phyloP scores from a whole-genome alignment of 2,329 filamentous ascomycete genomes.

The Hypoxylon sp. region DNA sequence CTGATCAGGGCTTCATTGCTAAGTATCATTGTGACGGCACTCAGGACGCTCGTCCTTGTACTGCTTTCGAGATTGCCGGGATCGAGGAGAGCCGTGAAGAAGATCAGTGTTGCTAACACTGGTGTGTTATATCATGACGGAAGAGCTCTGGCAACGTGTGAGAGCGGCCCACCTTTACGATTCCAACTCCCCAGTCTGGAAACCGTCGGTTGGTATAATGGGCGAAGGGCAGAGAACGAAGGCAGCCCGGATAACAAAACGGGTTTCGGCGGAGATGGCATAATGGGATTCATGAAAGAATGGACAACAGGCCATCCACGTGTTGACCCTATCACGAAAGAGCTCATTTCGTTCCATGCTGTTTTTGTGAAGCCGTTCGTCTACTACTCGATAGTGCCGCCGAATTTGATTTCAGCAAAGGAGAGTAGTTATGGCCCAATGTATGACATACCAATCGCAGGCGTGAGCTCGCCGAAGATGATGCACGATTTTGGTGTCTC shows the following conservation, averaged over 20 bases:
- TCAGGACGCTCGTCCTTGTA: conserved; percentile 71
- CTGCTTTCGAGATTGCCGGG: conserved; percentile 71
- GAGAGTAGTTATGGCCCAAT: conserved; percentile 49
- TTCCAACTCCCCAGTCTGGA: conserved; percentile 74
- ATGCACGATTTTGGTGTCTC: conserved; percentile 85
- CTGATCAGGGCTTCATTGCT: conserved; percentile 72
- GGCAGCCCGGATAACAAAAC: conserved; percentile 47
- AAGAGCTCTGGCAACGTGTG: conserved; percentile 77
- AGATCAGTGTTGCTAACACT: conserved; percentile 80
- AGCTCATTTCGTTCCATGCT: conserved; percentile 77
- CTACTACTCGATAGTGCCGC: conserved; percentile 69
- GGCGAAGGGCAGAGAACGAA: conserved; percentile 68
- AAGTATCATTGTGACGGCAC: conserved; percentile 65
- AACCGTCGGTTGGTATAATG: conserved; percentile 80
- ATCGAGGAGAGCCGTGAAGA: conserved; percentile 71
- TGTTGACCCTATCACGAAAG: conserved; percentile 74
- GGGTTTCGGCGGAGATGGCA: conserved; percentile 69
- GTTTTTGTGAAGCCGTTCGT: conserved; percentile 76
- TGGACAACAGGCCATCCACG: conserved; percentile 80
- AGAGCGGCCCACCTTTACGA: conserved; percentile 79
- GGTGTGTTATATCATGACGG: conserved; percentile 77
- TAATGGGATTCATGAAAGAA: conserved; percentile 75
- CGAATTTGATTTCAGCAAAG: conserved; percentile 47
- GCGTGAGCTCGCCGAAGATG: conserved; percentile 75
- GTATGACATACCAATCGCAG: conserved; percentile 71